Percentiles rank a stretch among this genome's conserved stretches.
Conservation (phyloP, 2,329 filamentous ascomycete species). For the Madurella mycetomatis region DNA sequence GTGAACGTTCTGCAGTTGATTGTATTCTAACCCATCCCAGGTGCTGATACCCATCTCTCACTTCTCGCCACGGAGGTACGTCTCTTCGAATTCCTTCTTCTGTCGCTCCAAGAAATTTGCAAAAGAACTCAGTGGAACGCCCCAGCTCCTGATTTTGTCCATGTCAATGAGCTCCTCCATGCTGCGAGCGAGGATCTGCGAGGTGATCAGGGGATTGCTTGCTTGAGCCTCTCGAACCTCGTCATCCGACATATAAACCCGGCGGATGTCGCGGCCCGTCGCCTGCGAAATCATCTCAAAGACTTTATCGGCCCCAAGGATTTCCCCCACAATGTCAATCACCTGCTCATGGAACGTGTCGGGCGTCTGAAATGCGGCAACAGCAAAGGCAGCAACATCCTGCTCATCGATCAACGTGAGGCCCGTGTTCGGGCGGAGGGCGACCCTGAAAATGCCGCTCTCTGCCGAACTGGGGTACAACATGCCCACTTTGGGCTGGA, state of each 20-base stretch:
- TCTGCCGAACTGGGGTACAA: conserved; percentile 37
- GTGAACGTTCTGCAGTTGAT: too few relatives aligned
- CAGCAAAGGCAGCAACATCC: conserved; percentile 45
- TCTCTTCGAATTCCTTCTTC: conserved; percentile 4
- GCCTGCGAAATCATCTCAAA: background rate
- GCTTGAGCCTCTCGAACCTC: conserved; percentile 2
- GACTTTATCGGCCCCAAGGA: background rate
- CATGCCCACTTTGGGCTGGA: conserved; percentile 37
- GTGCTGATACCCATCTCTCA: too few relatives aligned
- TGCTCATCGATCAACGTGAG: conserved; percentile 43
- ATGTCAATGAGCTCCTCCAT: background rate
- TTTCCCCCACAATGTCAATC: conserved; percentile 12
- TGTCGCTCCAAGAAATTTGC: conserved; percentile 6
- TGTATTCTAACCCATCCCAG: too few relatives aligned
- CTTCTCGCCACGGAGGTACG: background rate
- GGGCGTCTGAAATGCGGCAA: conserved; percentile 35
- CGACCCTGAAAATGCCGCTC: conserved; percentile 36
- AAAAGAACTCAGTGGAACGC: background rate
- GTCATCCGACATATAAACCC: conserved; percentile 7
- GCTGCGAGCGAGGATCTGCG: background rate
- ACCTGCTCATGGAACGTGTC: conserved; percentile 10
- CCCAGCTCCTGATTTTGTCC: background rate
- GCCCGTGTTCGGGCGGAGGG: conserved; percentile 32
- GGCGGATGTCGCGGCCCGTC: conserved; percentile 1
- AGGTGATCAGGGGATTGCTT: background rate